Evolutionary conservation across 2,329 filamentous ascomycete species (phyloP).

Genomic region (Helminthosporium solani): DNA sequence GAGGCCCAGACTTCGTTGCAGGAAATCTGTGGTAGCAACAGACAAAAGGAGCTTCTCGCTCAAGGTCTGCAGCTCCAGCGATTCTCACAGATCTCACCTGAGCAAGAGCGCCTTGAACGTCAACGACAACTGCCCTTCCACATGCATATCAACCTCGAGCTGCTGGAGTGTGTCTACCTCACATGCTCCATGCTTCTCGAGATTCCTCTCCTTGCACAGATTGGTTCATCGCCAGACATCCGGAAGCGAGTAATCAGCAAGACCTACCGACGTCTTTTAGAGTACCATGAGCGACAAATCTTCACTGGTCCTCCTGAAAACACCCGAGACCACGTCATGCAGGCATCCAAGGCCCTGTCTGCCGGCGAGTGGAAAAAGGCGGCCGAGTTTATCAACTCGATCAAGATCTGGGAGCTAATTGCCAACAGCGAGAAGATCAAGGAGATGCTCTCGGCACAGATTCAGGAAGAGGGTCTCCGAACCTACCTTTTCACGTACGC

Average conservation of each 20-base stretch:
- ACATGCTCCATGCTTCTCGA: slow-evolving; percentile 99
- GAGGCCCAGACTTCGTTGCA: slow-evolving; percentile 97
- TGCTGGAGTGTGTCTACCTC: slow-evolving; percentile 96
- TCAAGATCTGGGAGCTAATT: slow-evolving; percentile 99
- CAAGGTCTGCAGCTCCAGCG: slow-evolving; percentile 98
- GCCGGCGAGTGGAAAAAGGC: slow-evolving; percentile 99
- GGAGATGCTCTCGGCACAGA: slow-evolving; percentile 94
- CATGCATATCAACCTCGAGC: slow-evolving; percentile 99
- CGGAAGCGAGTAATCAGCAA: slow-evolving; percentile 99
- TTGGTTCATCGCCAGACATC: slow-evolving; percentile 92
- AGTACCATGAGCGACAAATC: slow-evolving; percentile 99
- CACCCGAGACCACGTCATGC: slow-evolving; percentile 98
- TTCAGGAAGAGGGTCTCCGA: slow-evolving; percentile 95
- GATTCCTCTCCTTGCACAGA: slow-evolving; percentile 94
- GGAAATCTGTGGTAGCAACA: slow-evolving; percentile 95
- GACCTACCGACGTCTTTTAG: slow-evolving; percentile 97
- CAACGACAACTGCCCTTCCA: slow-evolving; percentile 98
- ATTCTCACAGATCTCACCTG: slow-evolving; percentile 92
- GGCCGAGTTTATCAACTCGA: slow-evolving; percentile 87
- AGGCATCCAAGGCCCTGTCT: slow-evolving; percentile 93
- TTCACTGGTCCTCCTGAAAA: slow-evolving; percentile 99
- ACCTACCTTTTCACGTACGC: slow-evolving; percentile 99
- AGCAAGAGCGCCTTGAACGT: slow-evolving; percentile 95
- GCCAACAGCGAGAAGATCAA: slow-evolving; percentile 91
- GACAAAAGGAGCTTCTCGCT: slow-evolving; percentile 95